These are phyloP conservation scores for Daldinia sp. DNA, from an alignment of 2,329 filamentous ascomycete genomes.

Conservation along the genomic window DNA sequence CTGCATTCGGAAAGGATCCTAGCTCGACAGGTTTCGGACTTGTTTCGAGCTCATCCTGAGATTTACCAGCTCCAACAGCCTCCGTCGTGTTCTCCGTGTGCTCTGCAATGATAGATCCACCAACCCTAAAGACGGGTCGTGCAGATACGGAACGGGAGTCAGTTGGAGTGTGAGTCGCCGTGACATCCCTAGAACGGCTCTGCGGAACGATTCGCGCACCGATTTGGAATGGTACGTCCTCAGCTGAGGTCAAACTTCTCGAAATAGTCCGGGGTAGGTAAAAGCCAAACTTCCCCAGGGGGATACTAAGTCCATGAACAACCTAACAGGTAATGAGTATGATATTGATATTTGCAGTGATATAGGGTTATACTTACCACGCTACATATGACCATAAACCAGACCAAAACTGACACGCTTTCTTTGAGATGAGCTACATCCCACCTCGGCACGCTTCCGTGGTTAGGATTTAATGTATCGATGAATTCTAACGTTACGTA, in stretches of 20 bases:
- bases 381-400: constrained; percentile 87
- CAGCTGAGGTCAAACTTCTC: constrained; percentile 58
- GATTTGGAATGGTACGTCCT: constrained; percentile 41
- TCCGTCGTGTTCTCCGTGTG: constrained; percentile 10
- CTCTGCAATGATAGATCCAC: constrained; percentile 55
- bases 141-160: constrained; percentile 42
- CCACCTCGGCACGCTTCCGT: constrained; percentile 69
- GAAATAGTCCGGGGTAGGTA: constrained; percentile 75
- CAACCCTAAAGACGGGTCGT: constrained; percentile 56
- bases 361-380: constrained; percentile 68
- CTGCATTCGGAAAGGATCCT: constrained; percentile 19
- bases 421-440: constrained; percentile 77
- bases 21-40: constrained; percentile 1
- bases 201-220: constrained; percentile 36
- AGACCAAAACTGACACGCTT: constrained; percentile 78
- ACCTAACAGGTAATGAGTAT: constrained; percentile 60
- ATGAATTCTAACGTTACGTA: constrained; percentile 85
- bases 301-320: constrained; percentile 85
- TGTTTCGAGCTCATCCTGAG: constrained; percentile 9
- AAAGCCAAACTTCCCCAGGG: constrained; percentile 74
- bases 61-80: background rate
- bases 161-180: constrained; percentile 21
- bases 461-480: constrained; percentile 58
- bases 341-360: constrained; percentile 15
- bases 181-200: constrained; percentile 40